Base-by-base conservation (phyloP, 495 filamentous ascomycete species). In the Talaromyces adpressus region DNA sequence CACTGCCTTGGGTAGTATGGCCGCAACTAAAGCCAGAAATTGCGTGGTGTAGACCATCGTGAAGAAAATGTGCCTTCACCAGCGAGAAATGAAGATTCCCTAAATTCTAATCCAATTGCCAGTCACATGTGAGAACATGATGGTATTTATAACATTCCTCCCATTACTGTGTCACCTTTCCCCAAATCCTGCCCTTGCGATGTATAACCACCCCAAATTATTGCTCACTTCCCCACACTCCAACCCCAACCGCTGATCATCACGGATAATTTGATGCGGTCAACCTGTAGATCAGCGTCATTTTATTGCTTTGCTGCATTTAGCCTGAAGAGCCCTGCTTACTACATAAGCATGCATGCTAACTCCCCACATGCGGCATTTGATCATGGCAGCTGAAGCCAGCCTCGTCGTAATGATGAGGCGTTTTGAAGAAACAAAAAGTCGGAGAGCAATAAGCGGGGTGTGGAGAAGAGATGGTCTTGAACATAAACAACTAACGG, bases 1-100 rank as follows among this genome's bases (percentile, higher is more conserved):
- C 16, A 59, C 57, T 3, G 67, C 53, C 0, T 66, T 65, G 6
- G 75, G 72, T 62, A 70, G 57, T 11, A 78, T 59, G 23, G 73
- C 70, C 57, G 70, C 68, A 27, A 4, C 51, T 2, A 53, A 6
- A 3, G 51, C 51, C 51, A 53, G 20, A 6, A 22, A 27, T 27
- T 53, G 18, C 23, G 20, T 2, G 20, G 51, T 53, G 18, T 22
- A 53, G 23, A 53, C 51, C 51, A 53, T 53, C 4, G 5, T 45
- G 39, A 45, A 45, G 16, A 11, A 1, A 16, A 0, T 30, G 29
- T 6, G 39, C n/a, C 14, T n/a, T 45, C 39, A 45, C 39, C 39
- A 45, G n/a, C 16, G 12, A n/a, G 39, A 45, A 45, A 16, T 8
- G 6, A n/a, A 18, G 16, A 45, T 45, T 16, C 0, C 4, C 2